Conservation (phyloP, 306 rosid genomes). For the Canavalia ensiformis region DNA sequence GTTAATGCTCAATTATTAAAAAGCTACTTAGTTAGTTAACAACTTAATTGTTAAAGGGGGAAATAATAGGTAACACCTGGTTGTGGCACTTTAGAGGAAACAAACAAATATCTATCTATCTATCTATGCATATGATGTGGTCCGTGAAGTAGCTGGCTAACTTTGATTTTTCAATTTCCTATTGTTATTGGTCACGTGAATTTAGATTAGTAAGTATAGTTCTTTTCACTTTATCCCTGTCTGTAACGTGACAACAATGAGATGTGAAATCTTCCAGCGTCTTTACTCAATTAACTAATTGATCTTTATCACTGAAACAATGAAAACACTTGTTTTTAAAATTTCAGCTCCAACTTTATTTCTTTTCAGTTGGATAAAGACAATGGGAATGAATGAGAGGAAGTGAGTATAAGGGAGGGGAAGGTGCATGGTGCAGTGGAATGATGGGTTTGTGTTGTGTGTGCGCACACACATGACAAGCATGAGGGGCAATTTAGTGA, state of each 20-base stretch:
- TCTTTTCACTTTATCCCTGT: conserved; percentile 47
- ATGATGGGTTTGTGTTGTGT: conserved; percentile 44
- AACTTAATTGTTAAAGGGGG: neutral
- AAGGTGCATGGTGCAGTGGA: conserved; percentile 1
- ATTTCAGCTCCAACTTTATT: neutral
- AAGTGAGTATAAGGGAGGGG: neutral
- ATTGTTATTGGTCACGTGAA: conserved; percentile 52
- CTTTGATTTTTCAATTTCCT: neutral
- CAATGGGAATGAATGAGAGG: conserved; percentile 31
- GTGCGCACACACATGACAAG: conserved; percentile 45
- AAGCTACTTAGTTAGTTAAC: neutral
- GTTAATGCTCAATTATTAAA: conserved; percentile 19
- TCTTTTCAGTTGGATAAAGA: conserved; percentile 39
- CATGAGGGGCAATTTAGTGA: conserved; percentile 62
- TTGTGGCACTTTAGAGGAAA: conserved; percentile 38
- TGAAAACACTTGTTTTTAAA: neutral
- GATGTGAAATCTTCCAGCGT: conserved; percentile 24
- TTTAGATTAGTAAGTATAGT: conserved; percentile 35
- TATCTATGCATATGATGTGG: conserved; percentile 5
- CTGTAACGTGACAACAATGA: conserved; percentile 59
- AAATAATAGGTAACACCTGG: conserved; percentile 19
- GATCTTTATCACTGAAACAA: conserved; percentile 40
- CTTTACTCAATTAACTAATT: conserved; percentile 29
- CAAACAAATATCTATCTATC: conserved; percentile 10
- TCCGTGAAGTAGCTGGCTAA: conserved; percentile 18